Conservation (phyloP, 2,329 filamentous ascomycete genomes). For the Alternaria consortialis region DNA sequence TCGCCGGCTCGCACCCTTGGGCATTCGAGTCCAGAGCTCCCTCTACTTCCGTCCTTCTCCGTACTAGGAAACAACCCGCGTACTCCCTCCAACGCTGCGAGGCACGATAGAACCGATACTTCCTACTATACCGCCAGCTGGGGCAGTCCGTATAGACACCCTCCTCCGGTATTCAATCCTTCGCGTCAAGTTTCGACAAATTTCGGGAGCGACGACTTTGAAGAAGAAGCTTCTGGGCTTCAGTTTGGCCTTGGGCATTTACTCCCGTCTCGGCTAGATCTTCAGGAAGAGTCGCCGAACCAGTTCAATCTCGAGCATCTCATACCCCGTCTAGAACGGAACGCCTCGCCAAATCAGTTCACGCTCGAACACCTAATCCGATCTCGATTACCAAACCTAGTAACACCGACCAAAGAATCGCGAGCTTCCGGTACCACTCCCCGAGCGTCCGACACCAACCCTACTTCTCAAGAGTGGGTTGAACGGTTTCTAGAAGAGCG, state of each 20-base stretch:
- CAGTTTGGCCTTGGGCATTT: slow-evolving; percentile 53
- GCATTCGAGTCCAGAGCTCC: slow-evolving; percentile 54
- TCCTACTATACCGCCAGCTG: slow-evolving; percentile 79
- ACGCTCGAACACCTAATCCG: slow-evolving; percentile 52
- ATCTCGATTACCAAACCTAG: slow-evolving; percentile 44
- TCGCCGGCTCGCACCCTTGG: slow-evolving; percentile 53
- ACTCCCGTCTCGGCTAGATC: slow-evolving; percentile 46
- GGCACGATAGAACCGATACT: slow-evolving; percentile 55
- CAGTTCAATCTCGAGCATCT: slow-evolving; percentile 52
- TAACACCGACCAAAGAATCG: slow-evolving; percentile 37
- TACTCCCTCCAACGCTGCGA: slow-evolving; percentile 47
- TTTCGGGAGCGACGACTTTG: slow-evolving; percentile 51
- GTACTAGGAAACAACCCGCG: slow-evolving; percentile 43
- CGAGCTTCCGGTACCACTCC: slow-evolving; percentile 36
- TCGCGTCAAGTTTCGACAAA: slow-evolving; percentile 40
- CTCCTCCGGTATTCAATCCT: slow-evolving; percentile 58
- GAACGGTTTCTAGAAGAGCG: slow-evolving; percentile 81
- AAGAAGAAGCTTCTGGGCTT: slow-evolving; percentile 47
- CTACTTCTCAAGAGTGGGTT: slow-evolving; percentile 82
- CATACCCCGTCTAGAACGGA: slow-evolving; percentile 45
- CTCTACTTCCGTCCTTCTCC: slow-evolving; percentile 47
- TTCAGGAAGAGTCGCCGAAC: slow-evolving; percentile 45
- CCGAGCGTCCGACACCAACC: slow-evolving; percentile 45
- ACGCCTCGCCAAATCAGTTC: slow-evolving; percentile 48
- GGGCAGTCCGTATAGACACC: slow-evolving; percentile 86